phyloP scores from a whole-genome alignment of 1,139 yeast species.

The Blastobotrys persicus region DNA sequence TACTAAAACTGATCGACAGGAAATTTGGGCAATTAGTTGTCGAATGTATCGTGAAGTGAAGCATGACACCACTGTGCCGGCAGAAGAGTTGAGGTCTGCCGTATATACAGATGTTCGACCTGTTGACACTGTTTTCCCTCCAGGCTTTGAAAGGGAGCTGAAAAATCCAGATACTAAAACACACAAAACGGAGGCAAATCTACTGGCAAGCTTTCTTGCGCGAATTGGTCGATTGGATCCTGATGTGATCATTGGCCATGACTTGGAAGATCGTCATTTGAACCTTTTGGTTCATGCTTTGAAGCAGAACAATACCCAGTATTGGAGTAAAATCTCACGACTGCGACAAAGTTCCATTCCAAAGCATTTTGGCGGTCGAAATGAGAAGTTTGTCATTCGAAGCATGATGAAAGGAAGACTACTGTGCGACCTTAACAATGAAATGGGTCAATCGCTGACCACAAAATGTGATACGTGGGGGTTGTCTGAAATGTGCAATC shows the following conservation, averaged over 20 bases:
- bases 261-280: slow-evolving; percentile 71
- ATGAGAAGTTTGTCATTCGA: slow-evolving; percentile 47
- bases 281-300: slow-evolving; percentile 82
- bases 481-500: slow-evolving; percentile 82
- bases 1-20: slow-evolving; percentile 70
- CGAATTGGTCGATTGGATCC: slow-evolving; percentile 75
- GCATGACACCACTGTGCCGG: slow-evolving; percentile 51
- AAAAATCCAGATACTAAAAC: slow-evolving; percentile 24
- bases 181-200: slow-evolving; percentile 63
- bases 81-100: slow-evolving; percentile 33
- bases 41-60: slow-evolving; percentile 57
- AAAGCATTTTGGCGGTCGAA: slow-evolving; percentile 47
- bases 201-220: slow-evolving; percentile 66
- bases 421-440: slow-evolving; percentile 89
- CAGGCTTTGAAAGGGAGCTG: slow-evolving; percentile 58
- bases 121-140: slow-evolving; percentile 58
- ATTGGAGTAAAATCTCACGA: slow-evolving; percentile 87
- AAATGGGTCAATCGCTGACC: slow-evolving; percentile 91
- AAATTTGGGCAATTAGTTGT: slow-evolving; percentile 76
- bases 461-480: slow-evolving; percentile 97
- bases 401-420: slow-evolving; percentile 84
- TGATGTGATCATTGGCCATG: slow-evolving; percentile 86
- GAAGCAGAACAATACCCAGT: slow-evolving; percentile 61
- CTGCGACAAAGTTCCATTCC: slow-evolving; percentile 72
- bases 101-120: slow-evolving; percentile 74